A percentile compares a stretch with the other conserved stretches of the same genome.
phyloP scores from a whole-genome alignment of 176 grass and related monocot genomes.

The Ensete ventricosum region DNA sequence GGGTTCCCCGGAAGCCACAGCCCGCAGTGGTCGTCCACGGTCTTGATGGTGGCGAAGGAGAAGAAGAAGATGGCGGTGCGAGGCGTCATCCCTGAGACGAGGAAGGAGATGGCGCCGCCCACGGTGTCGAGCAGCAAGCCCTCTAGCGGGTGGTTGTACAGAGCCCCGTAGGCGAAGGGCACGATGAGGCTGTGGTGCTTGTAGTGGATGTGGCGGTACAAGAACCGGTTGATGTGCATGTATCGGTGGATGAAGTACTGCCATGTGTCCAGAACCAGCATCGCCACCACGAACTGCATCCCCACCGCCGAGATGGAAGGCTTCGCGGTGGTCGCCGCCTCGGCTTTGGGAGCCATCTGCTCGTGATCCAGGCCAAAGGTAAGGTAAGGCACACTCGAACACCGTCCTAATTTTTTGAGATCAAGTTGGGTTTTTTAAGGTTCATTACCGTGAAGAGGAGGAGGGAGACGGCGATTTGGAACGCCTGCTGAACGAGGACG shows the following conservation, averaged over 20 bases:
- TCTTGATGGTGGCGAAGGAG: neutral
- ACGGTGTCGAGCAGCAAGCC: neutral
- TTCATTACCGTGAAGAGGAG: neutral
- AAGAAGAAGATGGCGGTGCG: constrained; percentile 14
- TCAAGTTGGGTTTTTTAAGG: too few species aligned
- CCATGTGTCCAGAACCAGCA: neutral
- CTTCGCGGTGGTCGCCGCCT: too few species aligned
- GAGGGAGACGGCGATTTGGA: neutral
- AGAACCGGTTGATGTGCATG: neutral
- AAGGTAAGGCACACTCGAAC: neutral
- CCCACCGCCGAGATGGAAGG: neutral
- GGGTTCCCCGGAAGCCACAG: neutral
- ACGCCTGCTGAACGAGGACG: neutral
- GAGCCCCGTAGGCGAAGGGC: neutral
- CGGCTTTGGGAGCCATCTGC: neutral
- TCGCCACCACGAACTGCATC: neutral
- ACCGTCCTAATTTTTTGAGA: too few species aligned
- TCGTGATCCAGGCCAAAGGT: too few species aligned
- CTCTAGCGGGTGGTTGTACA: constrained; percentile 3
- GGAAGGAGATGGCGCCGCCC: neutral
- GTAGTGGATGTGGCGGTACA: constrained; percentile 7
- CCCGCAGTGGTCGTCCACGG: neutral
- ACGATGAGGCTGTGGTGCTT: constrained; percentile 4
- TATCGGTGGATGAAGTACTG: neutral
- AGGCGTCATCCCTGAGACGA: neutral